phyloP scores from a whole-genome alignment of 345 rosid species.

The Aquilaria malaccensis region DNA sequence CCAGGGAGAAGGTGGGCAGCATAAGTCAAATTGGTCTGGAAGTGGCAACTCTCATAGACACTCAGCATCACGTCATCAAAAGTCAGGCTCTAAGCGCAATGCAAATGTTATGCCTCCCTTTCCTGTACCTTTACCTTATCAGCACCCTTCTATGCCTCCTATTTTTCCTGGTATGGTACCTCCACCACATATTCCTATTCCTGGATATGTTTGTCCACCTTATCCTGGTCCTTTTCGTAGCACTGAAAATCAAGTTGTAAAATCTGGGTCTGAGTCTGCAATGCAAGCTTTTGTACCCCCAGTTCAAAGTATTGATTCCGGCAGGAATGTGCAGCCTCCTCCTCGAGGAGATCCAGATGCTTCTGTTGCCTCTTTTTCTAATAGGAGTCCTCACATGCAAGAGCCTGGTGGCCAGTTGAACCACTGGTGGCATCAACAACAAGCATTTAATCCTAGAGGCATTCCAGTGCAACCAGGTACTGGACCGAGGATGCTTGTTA shows the following conservation, averaged over 20 bases:
- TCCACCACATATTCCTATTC: slow-evolving; percentile 55
- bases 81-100: slow-evolving; percentile 54
- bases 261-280: slow-evolving; percentile 52
- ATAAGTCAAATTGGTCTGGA: slow-evolving; percentile 47
- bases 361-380: slow-evolving; percentile 29
- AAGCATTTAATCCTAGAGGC: slow-evolving; percentile 43
- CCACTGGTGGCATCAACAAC: slow-evolving; percentile 63
- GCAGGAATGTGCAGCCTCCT: slow-evolving; percentile 37
- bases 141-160: slow-evolving; percentile 39
- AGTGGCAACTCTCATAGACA: slow-evolving; percentile 47
- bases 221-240: slow-evolving; percentile 56
- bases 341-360: slow-evolving; percentile 58
- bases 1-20: slow-evolving; percentile 52
- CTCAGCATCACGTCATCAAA: slow-evolving; percentile 51
- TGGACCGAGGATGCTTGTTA: slow-evolving; percentile 60
- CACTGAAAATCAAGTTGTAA: slow-evolving; percentile 48
- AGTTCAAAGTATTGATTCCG: slow-evolving; percentile 27
- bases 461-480: slow-evolving; percentile 52
- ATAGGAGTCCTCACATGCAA: slow-evolving; percentile 43
- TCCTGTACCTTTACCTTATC: slow-evolving; percentile 45
- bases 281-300: slow-evolving; percentile 52
- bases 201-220: slow-evolving; percentile 57
- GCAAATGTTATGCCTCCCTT: slow-evolving; percentile 51
- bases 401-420: slow-evolving; percentile 39
- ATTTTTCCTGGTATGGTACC: slow-evolving; percentile 54